Conservation (phyloP, 2,329 filamentous ascomycete species). For the Botrytis hyacinthi region DNA sequence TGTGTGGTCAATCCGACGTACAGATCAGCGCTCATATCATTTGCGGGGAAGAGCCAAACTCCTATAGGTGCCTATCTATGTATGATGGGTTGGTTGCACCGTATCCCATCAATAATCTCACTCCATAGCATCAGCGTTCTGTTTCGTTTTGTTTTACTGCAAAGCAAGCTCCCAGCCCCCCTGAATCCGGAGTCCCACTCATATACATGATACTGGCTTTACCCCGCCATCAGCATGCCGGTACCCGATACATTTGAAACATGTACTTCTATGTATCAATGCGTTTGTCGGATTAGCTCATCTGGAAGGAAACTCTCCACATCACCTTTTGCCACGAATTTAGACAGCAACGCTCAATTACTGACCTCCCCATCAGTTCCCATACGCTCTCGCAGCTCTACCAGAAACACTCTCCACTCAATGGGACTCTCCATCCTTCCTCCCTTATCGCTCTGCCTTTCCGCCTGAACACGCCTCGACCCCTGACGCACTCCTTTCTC, state of each 20-base stretch:
- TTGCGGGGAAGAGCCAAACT: constrained; percentile 16
- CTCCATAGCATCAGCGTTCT: neutral
- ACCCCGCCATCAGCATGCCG: constrained; percentile 13
- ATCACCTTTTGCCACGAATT: constrained; percentile 1
- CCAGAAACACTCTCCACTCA: constrained; percentile 60
- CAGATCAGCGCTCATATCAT: constrained; percentile 9
- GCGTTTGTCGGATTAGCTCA: neutral
- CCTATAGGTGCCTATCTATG: constrained; percentile 2
- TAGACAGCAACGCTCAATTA: constrained; percentile 2
- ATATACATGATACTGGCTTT: constrained; percentile 11
- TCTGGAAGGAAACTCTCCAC: neutral
- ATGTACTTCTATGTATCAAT: constrained; percentile 3
- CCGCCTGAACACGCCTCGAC: constrained; percentile 61
- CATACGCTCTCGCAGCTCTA: constrained; percentile 69
- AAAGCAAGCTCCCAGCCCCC: neutral
- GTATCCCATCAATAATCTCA: neutral
- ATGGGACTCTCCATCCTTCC: constrained; percentile 66
- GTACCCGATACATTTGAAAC: constrained; percentile 9
- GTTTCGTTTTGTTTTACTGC: constrained; percentile 13
- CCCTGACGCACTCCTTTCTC: constrained; percentile 58
- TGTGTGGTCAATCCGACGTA: constrained; percentile 9
- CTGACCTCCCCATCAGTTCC: constrained; percentile 56
- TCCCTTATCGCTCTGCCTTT: constrained; percentile 68
- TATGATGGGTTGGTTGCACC: constrained; percentile 8
- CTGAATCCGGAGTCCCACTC: neutral